Evolutionary conservation across 1,284 basidiomycete genomes (phyloP), one percentile per base, ranked within the genome.

Genomic region (Amylostereum areolatum): DNA sequence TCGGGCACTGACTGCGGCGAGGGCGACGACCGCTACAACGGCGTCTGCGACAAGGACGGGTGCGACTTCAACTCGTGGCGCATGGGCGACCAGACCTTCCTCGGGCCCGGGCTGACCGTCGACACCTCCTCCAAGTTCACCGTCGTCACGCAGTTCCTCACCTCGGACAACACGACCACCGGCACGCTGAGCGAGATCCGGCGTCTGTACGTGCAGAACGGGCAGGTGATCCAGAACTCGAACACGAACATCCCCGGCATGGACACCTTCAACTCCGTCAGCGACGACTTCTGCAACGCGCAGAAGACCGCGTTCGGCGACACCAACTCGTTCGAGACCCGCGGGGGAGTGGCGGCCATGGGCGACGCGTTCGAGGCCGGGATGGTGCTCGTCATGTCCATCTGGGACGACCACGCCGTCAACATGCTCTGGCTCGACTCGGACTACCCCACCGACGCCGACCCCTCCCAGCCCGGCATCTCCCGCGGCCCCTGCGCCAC

Each of bases 391-490:
- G 76, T 74, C 47, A 60, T 83, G 59, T 70, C 66, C 56, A 59
- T 81, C 54, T 80, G 78, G 78, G 77, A 80, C 55, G 79, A 81
- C 66, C 67, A 79, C 56, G 66, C 66, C 34, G 77, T 69, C 53
- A 64, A 73, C 58, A 80, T 81, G 78, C 71, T 79, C 59, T 81
- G 79, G 79, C 74, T 81, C 63, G 78, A 82, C 66, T 69, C 66
- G 57, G 66, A 66, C 67, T 80, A 80, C 66, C 78, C 79, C 43
- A 67, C 68, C 52, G 60, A 59, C 58, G 64, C 61, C 27, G 59
- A 66, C 56, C 59, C 74, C 12, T 65, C 66, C 49, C 49, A 55
- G 47, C 73, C 77, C 45, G 79, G 78, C 63, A 67, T 78, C 48
- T 63, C 70, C 49, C 76, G 79, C 60, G 79, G 79, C 50, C 69